Base-by-base conservation (phyloP, 768 basidiomycete species). In the Serendipita indica region DNA sequence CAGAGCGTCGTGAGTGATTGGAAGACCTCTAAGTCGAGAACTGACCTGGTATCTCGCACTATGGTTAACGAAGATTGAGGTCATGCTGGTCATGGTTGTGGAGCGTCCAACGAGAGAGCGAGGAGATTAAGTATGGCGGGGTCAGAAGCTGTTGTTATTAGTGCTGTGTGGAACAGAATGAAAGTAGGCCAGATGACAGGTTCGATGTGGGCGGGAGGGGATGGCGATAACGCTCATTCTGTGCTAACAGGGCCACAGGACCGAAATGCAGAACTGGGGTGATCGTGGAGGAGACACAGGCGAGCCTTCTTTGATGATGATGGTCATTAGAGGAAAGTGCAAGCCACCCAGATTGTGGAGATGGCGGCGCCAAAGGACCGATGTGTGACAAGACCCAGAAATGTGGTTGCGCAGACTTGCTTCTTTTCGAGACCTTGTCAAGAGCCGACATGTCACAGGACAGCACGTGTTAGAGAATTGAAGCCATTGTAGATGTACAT, bases 31-130 rank as follows among this genome's bases (percentile, higher is more conserved):
- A 25, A 6, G 27, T 43, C n/a, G 41, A n/a, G 16, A 28, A 12
- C 22, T 22, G 4, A 27, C 49, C 49, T 27, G 22, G 49, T 54
- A 54, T n/a, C 30, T 27, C 32, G 49, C 32, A 30, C n/a, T 33
- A 28, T 54, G 49, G 32, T 54, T 33, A 30, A 54, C 49, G 32
- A 54, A 27, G 49, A 54, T 54, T 16, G 49, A 54, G 49, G 49
- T 33, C 49, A 54, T 54, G 25, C 18, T 43, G 41, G 41, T n/a
- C n/a, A n/a, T n/a, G 10, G 10, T 37, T 10, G 35, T 37, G 35
- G 35, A 37, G 35, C 35, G n/a, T 37, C 35, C 35, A 37, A 33
- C 30, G 4, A 27, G 49, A 30, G 49, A 28, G 32, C 25, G 27
- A 43, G 41, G 41, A 43, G 49, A n/a, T 54, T 54, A 54, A 28